A percentile compares a stretch with the other conserved stretches of the same genome.
Conservation (phyloP, 2,329 filamentous ascomycete genomes). For the Exophiala viscosa region DNA sequence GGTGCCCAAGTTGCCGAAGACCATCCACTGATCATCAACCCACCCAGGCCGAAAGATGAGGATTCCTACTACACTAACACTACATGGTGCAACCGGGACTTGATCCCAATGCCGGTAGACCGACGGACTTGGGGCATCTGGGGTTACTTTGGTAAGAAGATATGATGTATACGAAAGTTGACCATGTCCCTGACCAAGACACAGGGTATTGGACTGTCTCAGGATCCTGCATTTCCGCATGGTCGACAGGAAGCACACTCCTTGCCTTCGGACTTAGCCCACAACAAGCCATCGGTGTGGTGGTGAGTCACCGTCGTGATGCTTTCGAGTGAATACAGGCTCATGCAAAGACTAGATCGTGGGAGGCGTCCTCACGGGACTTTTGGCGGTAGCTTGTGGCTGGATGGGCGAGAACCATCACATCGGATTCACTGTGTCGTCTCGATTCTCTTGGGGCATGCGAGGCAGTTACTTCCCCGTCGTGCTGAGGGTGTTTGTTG, state of each 20-base stretch:
- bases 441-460: slow-evolving; percentile 30
- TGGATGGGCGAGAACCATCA: slow-evolving; percentile 31
- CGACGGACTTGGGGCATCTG: slow-evolving; percentile 31
- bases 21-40: neutral
- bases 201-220: slow-evolving; percentile 33
- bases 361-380: slow-evolving; percentile 27
- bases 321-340: neutral
- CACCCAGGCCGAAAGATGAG: slow-evolving; percentile 26
- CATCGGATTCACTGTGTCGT: slow-evolving; percentile 31
- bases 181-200: slow-evolving; percentile 1
- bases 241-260: slow-evolving; percentile 31
- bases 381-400: slow-evolving; percentile 29
- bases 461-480: slow-evolving; percentile 28
- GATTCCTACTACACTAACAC: slow-evolving; percentile 28
- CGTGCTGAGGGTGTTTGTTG: slow-evolving; percentile 23
- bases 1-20: neutral
- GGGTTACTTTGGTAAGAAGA: slow-evolving; percentile 27
- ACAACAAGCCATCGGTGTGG: slow-evolving; percentile 29
- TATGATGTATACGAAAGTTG: neutral
- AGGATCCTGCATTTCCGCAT: slow-evolving; percentile 31
- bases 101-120: slow-evolving; percentile 31
- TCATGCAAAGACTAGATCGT: slow-evolving; percentile 15
- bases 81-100: slow-evolving; percentile 31
- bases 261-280: slow-evolving; percentile 30
- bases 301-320: slow-evolving; percentile 15